Conservation (phyloP, 345 rosid genomes). For the Dipteronia sinensis region DNA sequence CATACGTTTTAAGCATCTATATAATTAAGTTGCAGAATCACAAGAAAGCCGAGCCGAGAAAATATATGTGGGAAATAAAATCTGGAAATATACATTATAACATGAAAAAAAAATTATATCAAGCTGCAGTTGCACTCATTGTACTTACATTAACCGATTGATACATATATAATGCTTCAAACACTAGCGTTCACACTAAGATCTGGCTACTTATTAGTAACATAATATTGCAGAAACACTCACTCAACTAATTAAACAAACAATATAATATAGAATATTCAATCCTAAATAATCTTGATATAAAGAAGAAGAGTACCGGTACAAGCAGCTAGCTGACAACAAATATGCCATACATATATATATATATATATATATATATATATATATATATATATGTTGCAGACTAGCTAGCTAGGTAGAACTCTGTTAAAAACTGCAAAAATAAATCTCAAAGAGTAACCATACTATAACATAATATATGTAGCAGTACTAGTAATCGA, state of each 20-base stretch:
- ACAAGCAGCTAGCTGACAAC: not conserved
- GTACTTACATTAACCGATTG: slow-evolving; percentile 1
- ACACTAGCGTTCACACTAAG: slow-evolving; percentile 1
- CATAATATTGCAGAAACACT: slow-evolving; percentile 6
- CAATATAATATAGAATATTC: not conserved
- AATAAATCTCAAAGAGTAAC: not conserved
- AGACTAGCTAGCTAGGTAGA: not conserved
- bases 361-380: no score
- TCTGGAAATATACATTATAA: not conserved
- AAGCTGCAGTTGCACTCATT: slow-evolving; percentile 9
- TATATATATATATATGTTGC: not conserved
- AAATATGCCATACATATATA: not conserved
- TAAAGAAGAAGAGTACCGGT: not conserved
- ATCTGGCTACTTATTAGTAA: slow-evolving; percentile 8
- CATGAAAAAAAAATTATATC: not conserved
- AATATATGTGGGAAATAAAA: not conserved
- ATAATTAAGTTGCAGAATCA: not conserved
- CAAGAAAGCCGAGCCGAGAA: not conserved
- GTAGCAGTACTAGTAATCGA: slow-evolving; percentile 17
- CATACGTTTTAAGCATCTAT: not conserved
- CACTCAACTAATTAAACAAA: not conserved
- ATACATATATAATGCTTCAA: slow-evolving; percentile 8
- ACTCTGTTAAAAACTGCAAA: not conserved
- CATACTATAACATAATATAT: not conserved
- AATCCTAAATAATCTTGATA: not conserved